A percentile compares a stretch with the other conserved stretches of the same genome.
phyloP scores from a whole-genome alignment of 2,329 filamentous ascomycete species.

The Colletotrichum filicis region DNA sequence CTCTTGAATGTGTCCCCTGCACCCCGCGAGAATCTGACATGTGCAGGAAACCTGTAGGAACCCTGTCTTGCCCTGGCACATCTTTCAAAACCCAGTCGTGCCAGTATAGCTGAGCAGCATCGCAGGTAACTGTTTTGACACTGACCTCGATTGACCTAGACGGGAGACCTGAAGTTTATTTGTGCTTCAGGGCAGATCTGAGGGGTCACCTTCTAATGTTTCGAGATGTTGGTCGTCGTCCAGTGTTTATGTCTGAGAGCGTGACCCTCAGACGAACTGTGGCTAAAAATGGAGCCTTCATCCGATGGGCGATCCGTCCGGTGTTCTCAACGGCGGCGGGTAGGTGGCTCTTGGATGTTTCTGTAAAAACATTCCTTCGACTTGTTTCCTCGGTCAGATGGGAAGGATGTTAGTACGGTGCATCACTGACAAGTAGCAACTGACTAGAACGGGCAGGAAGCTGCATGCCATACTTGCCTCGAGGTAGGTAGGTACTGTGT shows the following conservation, averaged over 20 bases:
- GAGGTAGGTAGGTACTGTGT: neutral
- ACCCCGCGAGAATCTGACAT: slow-evolving; percentile 22
- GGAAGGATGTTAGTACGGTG: neutral
- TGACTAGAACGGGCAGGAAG: slow-evolving; percentile 10
- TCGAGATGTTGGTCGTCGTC: slow-evolving; percentile 5
- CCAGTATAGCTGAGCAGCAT: neutral
- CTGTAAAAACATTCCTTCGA: neutral
- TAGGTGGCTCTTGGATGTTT: neutral
- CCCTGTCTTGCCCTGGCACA: slow-evolving; percentile 9
- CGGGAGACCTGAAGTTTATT: slow-evolving; percentile 3
- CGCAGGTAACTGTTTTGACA: neutral
- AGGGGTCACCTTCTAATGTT: slow-evolving; percentile 18
- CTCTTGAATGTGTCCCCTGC: slow-evolving; percentile 11
- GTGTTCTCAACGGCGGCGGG: slow-evolving; percentile 1
- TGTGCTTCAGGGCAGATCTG: slow-evolving; percentile 12
- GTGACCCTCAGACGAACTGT: slow-evolving; percentile 6
- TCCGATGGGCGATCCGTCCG: neutral
- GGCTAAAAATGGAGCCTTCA: slow-evolving; percentile 7
- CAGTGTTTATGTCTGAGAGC: slow-evolving; percentile 8
- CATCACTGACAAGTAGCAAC: neutral
- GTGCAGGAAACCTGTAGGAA: slow-evolving; percentile 10
- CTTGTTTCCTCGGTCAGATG: neutral
- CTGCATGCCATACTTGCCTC: neutral
- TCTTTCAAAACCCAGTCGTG: neutral
- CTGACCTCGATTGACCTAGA: neutral